These are phyloP conservation scores for Spiraea crenata DNA, from an alignment of 331 rosid genomes.

Conservation along the genomic window DNA sequence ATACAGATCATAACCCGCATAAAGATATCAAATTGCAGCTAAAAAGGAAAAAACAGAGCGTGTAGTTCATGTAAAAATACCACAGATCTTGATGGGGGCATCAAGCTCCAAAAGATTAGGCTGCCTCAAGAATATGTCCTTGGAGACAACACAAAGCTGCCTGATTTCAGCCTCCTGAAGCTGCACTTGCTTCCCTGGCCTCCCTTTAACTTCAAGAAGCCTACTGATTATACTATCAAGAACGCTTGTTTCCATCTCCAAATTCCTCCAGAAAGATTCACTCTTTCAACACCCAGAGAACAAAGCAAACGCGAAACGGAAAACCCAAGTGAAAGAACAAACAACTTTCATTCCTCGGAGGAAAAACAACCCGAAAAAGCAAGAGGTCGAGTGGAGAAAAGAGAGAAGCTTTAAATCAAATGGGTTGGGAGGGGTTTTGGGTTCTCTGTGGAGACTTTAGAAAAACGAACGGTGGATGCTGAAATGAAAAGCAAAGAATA, in stretches of 20 bases:
- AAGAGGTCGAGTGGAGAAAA: neutral
- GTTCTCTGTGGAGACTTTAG: constrained; percentile 3
- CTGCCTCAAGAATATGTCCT: constrained; percentile 62
- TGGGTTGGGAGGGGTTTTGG: constrained; percentile 18
- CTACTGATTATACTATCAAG: constrained; percentile 63
- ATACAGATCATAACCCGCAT: neutral
- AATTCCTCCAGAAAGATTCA: constrained; percentile 1
- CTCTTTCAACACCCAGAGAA: constrained; percentile 18
- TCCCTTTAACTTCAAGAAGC: constrained; percentile 66
- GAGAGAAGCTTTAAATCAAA: constrained; percentile 26
- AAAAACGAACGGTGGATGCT: constrained; percentile 5
- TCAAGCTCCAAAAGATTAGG: constrained; percentile 84
- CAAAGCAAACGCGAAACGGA: constrained; percentile 11
- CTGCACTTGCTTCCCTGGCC: constrained; percentile 69
- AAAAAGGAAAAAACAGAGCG: constrained; percentile 10
- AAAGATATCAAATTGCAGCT: neutral
- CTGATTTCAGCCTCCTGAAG: constrained; percentile 70
- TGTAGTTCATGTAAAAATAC: constrained; percentile 39
- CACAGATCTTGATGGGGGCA: constrained; percentile 87
- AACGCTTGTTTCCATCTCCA: constrained; percentile 56
- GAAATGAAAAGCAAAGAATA: constrained; percentile 15
- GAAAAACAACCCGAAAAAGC: constrained; percentile 7
- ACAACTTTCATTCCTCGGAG: constrained; percentile 24
- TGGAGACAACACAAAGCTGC: constrained; percentile 71
- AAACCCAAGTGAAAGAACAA: constrained; percentile 31